A percentile compares a stretch with the other conserved stretches of the same genome.
These are phyloP conservation scores for Prillingera fragicola DNA, from an alignment of 1,284 basidiomycete genomes.

Conservation along the genomic window DNA sequence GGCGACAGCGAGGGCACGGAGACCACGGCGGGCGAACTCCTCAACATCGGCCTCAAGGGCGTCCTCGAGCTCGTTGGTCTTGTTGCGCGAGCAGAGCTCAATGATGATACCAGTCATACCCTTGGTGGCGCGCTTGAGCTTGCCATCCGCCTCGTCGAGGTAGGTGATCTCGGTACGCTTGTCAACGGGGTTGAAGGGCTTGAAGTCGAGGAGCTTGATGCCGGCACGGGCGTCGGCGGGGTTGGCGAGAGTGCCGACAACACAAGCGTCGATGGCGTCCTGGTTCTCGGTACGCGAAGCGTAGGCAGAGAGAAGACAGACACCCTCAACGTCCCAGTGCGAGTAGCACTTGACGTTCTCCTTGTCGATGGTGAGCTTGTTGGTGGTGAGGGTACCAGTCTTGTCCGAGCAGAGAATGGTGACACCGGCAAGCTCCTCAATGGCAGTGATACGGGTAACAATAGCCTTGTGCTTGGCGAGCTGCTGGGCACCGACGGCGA, in stretches of 20 bases:
- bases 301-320: conserved; percentile 89
- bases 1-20: conserved; percentile 94
- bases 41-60: conserved; percentile 89
- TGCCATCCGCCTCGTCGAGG: conserved; percentile 79
- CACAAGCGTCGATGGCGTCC: conserved; percentile 90
- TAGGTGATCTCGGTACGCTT: conserved; percentile 99
- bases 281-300: conserved; percentile 98
- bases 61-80: conserved; percentile 85
- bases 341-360: conserved; percentile 88
- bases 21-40: conserved; percentile 91
- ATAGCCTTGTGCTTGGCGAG: conserved; percentile 98
- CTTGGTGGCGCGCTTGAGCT: conserved; percentile 97
- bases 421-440: conserved; percentile 93
- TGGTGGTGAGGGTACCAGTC: conserved; percentile 95
- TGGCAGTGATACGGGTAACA: conserved; percentile 96
- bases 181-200: conserved; percentile 98
- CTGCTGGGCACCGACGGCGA: conserved; percentile 95
- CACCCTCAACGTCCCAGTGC: conserved; percentile 79
- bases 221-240: conserved; percentile 71
- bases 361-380: conserved; percentile 97
- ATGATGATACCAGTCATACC: conserved; percentile 98
- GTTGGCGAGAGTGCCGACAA: conserved; percentile 75
- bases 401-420: conserved; percentile 97
- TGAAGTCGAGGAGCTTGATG: conserved; percentile 96
- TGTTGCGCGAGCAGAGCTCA: conserved; percentile 93